Conservation (phyloP, 805 yeast genomes). For the Metschnikowia bowlesiae region DNA sequence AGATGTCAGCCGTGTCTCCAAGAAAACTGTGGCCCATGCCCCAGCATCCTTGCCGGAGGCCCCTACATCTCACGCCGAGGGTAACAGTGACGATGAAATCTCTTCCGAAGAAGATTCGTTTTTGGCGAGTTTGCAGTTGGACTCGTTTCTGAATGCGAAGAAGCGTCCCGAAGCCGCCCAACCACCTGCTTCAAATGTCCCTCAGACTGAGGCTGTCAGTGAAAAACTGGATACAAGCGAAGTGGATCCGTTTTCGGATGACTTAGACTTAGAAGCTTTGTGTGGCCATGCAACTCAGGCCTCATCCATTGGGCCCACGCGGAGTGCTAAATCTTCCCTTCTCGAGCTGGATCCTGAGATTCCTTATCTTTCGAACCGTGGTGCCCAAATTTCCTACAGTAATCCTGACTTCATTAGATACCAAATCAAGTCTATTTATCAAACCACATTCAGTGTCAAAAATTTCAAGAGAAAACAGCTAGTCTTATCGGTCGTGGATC, state of each 20-base stretch:
- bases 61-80: not conserved
- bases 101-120: slow-evolving; percentile 27
- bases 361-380: not conserved
- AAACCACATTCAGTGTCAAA: slow-evolving; percentile 27
- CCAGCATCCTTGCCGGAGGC: not conserved
- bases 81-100: slow-evolving; percentile 6
- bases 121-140: slow-evolving; percentile 11
- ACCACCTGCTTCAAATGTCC: not conserved
- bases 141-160: slow-evolving; percentile 6
- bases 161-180: not conserved
- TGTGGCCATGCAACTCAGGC: slow-evolving; percentile 14
- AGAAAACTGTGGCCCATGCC: not conserved
- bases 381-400: slow-evolving; percentile 40
- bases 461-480: slow-evolving; percentile 40
- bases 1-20: not conserved
- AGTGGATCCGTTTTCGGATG: slow-evolving; percentile 19
- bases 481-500: slow-evolving; percentile 49
- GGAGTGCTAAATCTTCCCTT: not conserved
- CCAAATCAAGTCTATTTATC: slow-evolving; percentile 35
- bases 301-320: slow-evolving; percentile 5
- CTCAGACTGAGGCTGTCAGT: not conserved
- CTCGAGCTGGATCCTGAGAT: not conserved
- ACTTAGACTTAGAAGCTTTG: slow-evolving; percentile 14
- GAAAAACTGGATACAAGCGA: slow-evolving; percentile 6
- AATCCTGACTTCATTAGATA: slow-evolving; percentile 47